phyloP scores from a whole-genome alignment of 2,329 filamentous ascomycete species.

The Ambrosiella xylebori region DNA sequence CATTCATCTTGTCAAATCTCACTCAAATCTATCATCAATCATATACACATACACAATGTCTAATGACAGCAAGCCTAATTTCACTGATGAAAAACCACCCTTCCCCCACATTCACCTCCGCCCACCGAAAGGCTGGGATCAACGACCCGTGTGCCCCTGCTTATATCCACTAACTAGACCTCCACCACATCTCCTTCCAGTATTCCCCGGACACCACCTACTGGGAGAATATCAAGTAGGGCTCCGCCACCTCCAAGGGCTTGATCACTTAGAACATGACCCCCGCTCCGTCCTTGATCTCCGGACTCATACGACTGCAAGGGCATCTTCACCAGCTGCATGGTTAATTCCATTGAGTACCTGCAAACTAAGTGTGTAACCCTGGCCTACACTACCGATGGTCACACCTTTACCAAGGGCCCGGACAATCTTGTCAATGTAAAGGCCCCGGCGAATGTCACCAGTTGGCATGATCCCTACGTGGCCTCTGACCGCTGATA shows the following conservation, averaged over 20 bases:
- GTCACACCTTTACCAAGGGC: not conserved
- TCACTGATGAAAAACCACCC: too few species aligned
- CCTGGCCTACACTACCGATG: not conserved
- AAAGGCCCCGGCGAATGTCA: not conserved
- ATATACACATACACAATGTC: too few species aligned
- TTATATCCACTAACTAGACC: not conserved
- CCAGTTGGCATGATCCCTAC: slow-evolving; percentile 1
- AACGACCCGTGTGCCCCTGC: slow-evolving; percentile 4
- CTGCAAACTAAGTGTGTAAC: not conserved
- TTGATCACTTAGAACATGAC: not conserved
- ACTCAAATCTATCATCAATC: too few species aligned
- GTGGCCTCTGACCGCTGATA: not conserved
- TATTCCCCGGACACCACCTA: not conserved
- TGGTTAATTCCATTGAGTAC: not conserved
- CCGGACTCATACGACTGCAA: not conserved
- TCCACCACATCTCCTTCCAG: not conserved
- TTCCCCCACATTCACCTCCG: not conserved
- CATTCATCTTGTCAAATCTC: too few species aligned
- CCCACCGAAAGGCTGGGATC: not conserved
- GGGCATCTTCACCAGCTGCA: slow-evolving; percentile 3
- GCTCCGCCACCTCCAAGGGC: not conserved
- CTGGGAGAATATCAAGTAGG: slow-evolving; percentile 1
- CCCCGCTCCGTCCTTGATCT: not conserved
- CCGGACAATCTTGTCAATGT: not conserved
- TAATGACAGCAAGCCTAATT: too few species aligned